Conservation (phyloP, 768 basidiomycete species). For the Suillus sp. region DNA sequence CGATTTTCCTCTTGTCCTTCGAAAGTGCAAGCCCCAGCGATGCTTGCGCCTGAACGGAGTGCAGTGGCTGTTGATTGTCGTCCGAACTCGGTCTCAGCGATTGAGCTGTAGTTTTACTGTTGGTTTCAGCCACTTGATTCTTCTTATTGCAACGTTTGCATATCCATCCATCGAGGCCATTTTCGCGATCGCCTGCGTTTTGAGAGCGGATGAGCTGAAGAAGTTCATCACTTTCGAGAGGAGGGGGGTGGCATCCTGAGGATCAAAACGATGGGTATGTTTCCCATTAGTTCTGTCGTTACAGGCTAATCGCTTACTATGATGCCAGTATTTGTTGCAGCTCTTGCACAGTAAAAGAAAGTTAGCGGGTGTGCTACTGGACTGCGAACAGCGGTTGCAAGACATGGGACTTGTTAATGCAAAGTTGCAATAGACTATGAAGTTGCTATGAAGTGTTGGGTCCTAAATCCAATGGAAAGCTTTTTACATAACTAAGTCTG, state of each 20-base stretch:
- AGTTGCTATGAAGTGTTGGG: neutral
- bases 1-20: neutral
- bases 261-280: neutral
- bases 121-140: constrained; percentile 7
- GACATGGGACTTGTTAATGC: neutral
- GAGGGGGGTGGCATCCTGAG: constrained; percentile 37
- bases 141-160: constrained; percentile 38
- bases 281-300: neutral
- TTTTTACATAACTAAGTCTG: no score
- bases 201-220: constrained; percentile 26
- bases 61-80: neutral
- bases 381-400: constrained; percentile 30
- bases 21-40: neutral
- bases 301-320: constrained; percentile 20
- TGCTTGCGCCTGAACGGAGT: neutral
- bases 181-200: constrained; percentile 25
- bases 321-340: constrained; percentile 40
- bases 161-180: constrained; percentile 28
- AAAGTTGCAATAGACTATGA: neutral
- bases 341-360: constrained; percentile 37
- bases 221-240: constrained; percentile 30
- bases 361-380: constrained; percentile 27
- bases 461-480: neutral
- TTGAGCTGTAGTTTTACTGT: neutral
- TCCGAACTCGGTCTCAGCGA: neutral